Base-by-base conservation (phyloP, 768 basidiomycete species). In the Pisolithus orientalis region DNA sequence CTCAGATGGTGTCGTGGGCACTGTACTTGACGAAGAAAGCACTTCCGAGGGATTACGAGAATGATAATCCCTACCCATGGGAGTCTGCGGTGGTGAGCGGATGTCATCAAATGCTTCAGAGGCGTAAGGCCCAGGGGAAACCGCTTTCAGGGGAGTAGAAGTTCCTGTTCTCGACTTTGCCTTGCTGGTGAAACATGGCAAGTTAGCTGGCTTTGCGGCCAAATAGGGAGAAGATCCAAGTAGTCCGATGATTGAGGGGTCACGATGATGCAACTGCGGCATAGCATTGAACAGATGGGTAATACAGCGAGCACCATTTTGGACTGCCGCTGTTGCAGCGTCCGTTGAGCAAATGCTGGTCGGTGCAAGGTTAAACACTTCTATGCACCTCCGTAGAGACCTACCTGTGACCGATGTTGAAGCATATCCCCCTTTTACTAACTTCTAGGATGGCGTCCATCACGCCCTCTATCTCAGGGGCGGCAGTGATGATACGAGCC, bases 281-380 rank as follows among this genome's bases (percentile, higher is more conserved):
- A 93, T 93, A 6, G 91, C 90, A 58, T 95, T 95, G 82, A 92
- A 94, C 25, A 94, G 73, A 68, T 94, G 93, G 0, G 93, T 94
- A 58, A 94, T 90, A 52, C 92, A 80, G n/a, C 82, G 76, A 6
- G 90, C 88, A 17, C 92, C 92, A 52, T 76, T 74, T 16, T 75
- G 68, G 5, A 94, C 77, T 3, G 90, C 90, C 7, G 78, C 68
- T 17, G 82, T 83, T 6, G 92, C 90, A 54, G 83, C 70, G 27
- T 84, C 80, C 1, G 89, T 85, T 14, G 81, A 80, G 24, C 91
- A 91, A 59, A 82, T 80, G 59, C 90, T 92, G 51, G 21, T 5
- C 21, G 21, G 14, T 2, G 9, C 31, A 10, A 47, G 50, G 16
- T 46, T 38, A 47, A 21, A 46, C 27, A 56, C 44, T 62, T 52